Conservation (phyloP, 179 eudicot genomes). For the Heliamphora pulchella region DNA sequence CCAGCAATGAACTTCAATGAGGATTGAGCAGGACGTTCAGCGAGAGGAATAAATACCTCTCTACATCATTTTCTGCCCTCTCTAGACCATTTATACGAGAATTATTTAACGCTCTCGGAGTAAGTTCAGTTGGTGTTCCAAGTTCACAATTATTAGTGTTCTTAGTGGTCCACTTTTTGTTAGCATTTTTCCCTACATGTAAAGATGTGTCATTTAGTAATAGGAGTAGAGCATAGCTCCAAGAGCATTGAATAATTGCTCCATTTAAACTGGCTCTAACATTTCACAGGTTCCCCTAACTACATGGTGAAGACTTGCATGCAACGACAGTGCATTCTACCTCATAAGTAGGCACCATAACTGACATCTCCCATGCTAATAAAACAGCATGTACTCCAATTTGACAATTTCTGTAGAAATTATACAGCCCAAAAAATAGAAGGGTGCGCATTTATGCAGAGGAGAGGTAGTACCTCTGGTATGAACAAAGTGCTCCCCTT, state of each 20-base stretch:
- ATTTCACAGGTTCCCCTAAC: neutral
- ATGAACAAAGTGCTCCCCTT: slow-evolving; percentile 45
- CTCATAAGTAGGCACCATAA: neutral
- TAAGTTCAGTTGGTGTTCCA: too few relatives aligned
- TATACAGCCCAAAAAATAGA: neutral
- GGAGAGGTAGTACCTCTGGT: slow-evolving; percentile 49
- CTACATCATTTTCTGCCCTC: neutral
- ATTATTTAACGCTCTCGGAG: too few relatives aligned
- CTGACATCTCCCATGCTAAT: neutral
- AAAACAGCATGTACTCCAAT: neutral
- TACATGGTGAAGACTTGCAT: neutral
- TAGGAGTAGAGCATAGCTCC: too few relatives aligned
- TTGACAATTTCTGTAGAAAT: neutral
- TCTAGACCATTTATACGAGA: neutral
- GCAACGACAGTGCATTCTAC: neutral
- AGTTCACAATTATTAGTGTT: too few relatives aligned
- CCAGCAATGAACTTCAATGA: neutral
- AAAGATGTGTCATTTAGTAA: too few relatives aligned
- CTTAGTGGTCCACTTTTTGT: too few relatives aligned
- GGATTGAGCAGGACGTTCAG: neutral
- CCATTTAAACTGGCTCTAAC: neutral
- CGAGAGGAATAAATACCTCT: neutral
- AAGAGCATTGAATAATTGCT: too few relatives aligned
- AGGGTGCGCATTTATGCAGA: neutral
- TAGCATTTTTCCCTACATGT: too few relatives aligned